Percentiles rank a stretch among this genome's conserved stretches.
These are phyloP conservation scores for Astrocystis sublimbata DNA, from an alignment of 495 filamentous ascomycete genomes.

Conservation along the genomic window DNA sequence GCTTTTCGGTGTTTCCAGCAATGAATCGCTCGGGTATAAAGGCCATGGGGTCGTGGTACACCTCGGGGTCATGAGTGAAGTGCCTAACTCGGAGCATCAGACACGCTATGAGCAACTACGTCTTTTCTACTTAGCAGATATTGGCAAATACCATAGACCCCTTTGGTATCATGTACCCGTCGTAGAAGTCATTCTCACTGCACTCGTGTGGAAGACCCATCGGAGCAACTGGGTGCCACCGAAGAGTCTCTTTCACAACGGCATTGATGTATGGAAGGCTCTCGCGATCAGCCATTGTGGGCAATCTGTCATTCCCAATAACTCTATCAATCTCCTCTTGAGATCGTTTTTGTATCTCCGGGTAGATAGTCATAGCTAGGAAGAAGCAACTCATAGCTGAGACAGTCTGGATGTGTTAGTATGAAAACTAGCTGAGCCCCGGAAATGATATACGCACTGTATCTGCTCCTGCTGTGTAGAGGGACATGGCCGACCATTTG, in stretches of 20 bases:
- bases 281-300: constrained; percentile 41
- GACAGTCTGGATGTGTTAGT: constrained; percentile 29
- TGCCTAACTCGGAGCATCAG: constrained; percentile 11
- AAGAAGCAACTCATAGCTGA: constrained; percentile 44
- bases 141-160: constrained; percentile 39
- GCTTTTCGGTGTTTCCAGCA: constrained; percentile 29
- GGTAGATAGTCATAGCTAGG: constrained; percentile 51
- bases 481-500: constrained; percentile 46
- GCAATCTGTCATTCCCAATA: constrained; percentile 47
- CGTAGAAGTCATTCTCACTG: constrained; percentile 49
- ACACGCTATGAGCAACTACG: no score
- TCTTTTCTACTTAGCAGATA: constrained; percentile 32
- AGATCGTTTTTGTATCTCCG: constrained; percentile 29
- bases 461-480: constrained; percentile 54
- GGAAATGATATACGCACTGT: constrained; percentile 25
- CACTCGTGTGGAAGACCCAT: constrained; percentile 49
- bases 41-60: constrained; percentile 41
- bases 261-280: constrained; percentile 48
- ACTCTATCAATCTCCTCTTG: constrained; percentile 57
- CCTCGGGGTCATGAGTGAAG: constrained; percentile 39
- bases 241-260: constrained; percentile 46
- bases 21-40: constrained; percentile 50
- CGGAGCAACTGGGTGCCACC: constrained; percentile 46
- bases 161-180: constrained; percentile 54
- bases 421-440: not conserved